Conservation (phyloP, 139 green algal genomes). For the Nannochloris sp. region DNA sequence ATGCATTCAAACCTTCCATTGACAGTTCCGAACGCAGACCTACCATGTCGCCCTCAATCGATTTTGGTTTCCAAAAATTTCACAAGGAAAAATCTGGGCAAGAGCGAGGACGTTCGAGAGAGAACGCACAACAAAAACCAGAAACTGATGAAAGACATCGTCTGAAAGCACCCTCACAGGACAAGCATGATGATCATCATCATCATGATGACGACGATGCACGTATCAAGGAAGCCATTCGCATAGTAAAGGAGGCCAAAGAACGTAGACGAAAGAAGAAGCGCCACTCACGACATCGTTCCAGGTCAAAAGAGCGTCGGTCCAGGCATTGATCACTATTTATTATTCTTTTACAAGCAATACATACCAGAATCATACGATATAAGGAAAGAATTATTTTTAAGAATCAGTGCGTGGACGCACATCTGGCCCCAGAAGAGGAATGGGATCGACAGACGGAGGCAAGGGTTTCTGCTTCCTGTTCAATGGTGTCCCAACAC, state of each 20-base stretch:
- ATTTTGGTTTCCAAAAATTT: conserved; percentile 1
- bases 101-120: no score
- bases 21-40: no score
- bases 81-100: neutral
- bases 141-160: neutral
- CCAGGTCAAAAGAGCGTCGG: neutral
- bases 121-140: neutral
- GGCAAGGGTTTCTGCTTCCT: conserved; percentile 6
- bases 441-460: conserved; percentile 4
- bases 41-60: no score
- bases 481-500: conserved; percentile 12
- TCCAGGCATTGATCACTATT: neutral
- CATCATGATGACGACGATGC: neutral
- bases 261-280: neutral
- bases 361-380: no score
- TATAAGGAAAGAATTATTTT: neutral
- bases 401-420: neutral
- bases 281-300: neutral
- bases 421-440: neutral
- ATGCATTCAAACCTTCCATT: no score
- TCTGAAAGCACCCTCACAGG: no score
- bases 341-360: no score
- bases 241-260: neutral
- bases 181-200: no score
- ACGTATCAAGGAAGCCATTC: neutral